Evolutionary conservation across 1,284 basidiomycete genomes (phyloP).

Genomic region (Austroboletus niveus): DNA sequence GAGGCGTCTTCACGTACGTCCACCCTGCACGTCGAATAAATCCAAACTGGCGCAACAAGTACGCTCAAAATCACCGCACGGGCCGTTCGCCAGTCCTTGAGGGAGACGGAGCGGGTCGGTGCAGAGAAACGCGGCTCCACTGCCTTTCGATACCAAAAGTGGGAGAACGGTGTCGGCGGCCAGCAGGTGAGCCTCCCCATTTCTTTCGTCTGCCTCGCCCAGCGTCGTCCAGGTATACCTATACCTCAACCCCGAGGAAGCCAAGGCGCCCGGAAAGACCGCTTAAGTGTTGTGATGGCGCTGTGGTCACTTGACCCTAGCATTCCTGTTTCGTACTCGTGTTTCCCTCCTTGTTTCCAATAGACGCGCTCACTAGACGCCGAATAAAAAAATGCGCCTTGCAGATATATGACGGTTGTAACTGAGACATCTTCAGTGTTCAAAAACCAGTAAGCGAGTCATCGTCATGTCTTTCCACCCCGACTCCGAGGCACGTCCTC

Average conservation of each 20-base stretch:
- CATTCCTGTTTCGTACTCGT: not conserved
- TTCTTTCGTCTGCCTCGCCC: not conserved
- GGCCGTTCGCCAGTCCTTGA: conserved; percentile 80
- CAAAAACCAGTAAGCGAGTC: no score
- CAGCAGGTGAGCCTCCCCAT: conserved; percentile 54
- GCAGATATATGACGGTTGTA: no score
- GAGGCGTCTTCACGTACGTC: conserved; percentile 70
- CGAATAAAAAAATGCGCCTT: no score
- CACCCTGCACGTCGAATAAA: not conserved
- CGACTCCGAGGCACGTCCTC: no score
- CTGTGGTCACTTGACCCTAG: not conserved
- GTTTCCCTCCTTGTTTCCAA: no score
- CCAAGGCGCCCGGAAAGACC: conserved; percentile 31
- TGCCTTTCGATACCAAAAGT: conserved; percentile 76
- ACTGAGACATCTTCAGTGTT: no score
- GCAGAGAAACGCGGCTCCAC: conserved; percentile 85
- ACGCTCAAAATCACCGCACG: conserved; percentile 85
- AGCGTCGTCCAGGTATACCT: conserved; percentile 35
- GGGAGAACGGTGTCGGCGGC: conserved; percentile 80
- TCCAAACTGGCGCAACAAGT: conserved; percentile 60
- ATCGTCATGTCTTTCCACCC: no score
- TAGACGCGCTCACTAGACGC: no score
- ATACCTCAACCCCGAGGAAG: conserved; percentile 39
- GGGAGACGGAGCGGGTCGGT: conserved; percentile 75
- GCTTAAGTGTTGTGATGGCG: not conserved